Percentiles rank a stretch among this genome's conserved stretches.
Conservation (phyloP, 2,329 filamentous ascomycete genomes). For the Shiraia sp. region DNA sequence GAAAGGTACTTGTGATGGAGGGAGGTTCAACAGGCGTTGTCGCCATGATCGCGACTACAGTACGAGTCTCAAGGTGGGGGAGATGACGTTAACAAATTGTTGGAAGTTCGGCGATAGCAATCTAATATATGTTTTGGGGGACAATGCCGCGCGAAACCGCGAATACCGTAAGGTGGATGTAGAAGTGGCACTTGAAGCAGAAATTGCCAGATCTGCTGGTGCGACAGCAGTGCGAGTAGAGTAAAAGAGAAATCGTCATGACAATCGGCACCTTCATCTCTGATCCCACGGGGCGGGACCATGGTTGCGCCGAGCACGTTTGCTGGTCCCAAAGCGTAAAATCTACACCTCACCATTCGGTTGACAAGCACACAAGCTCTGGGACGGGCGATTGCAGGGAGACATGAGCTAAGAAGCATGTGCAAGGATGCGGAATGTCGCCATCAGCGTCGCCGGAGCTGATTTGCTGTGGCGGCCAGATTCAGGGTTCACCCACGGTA, state of each 20-base stretch:
- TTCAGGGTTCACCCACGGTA: conserved; percentile 6
- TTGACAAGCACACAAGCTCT: conserved; percentile 14
- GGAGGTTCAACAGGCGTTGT: conserved; percentile 34
- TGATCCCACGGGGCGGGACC: too few species aligned
- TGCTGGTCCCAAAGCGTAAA: conserved; percentile 20
- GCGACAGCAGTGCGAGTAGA: too few species aligned
- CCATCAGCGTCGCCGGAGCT: conserved; percentile 19
- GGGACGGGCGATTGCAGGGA: conserved; percentile 29
- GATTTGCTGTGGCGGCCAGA: conserved; percentile 11
- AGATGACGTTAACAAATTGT: not conserved
- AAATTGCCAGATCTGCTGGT: too few species aligned
- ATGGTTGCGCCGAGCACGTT: conserved; percentile 2
- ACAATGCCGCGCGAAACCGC: too few species aligned
- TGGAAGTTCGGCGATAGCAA: too few species aligned
- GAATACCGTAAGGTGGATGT: too few species aligned
- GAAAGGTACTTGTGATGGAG: conserved; percentile 27
- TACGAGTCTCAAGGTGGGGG: too few species aligned
- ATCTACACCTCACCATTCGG: conserved; percentile 27
- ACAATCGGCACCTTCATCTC: too few species aligned
- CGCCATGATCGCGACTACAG: conserved; percentile 27
- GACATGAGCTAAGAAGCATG: conserved; percentile 27
- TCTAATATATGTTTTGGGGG: too few species aligned
- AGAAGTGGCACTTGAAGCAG: too few species aligned
- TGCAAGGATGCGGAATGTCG: conserved; percentile 14
- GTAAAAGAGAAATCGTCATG: conserved; percentile 1